phyloP scores from a whole-genome alignment of 495 filamentous ascomycete species.

The Neurospora sp. region DNA sequence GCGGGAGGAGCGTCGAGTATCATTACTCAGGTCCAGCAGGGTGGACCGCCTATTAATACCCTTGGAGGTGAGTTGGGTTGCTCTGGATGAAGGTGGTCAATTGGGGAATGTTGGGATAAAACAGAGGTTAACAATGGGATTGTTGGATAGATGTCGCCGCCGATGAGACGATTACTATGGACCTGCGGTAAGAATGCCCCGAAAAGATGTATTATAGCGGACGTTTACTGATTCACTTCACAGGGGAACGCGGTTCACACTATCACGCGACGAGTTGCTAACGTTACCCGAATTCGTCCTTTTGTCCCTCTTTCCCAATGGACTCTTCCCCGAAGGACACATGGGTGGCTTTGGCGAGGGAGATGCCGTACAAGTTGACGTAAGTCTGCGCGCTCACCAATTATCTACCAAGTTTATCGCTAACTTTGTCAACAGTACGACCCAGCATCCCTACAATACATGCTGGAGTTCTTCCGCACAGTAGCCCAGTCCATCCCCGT shows the following conservation, averaged over 20 bases:
- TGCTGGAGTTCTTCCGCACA: constrained; percentile 97
- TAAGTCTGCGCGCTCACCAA: constrained; percentile 40
- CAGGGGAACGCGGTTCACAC: constrained; percentile 84
- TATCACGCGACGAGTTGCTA: constrained; percentile 89
- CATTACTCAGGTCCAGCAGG: constrained; percentile 95
- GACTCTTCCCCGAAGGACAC: constrained; percentile 92
- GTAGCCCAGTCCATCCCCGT: constrained; percentile 89
- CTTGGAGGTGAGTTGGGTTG: constrained; percentile 59
- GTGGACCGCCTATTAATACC: constrained; percentile 77
- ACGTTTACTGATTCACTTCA: constrained; percentile 17
- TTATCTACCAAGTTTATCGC: constrained; percentile 47
- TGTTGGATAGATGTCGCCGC: constrained; percentile 58
- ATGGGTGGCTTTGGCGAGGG: constrained; percentile 84
- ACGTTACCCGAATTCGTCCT: constrained; percentile 96
- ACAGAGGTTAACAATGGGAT: not conserved
- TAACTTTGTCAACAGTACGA: constrained; percentile 65
- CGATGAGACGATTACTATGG: constrained; percentile 92
- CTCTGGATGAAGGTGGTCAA: not conserved
- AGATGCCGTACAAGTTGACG: constrained; percentile 94
- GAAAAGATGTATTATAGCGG: not conserved
- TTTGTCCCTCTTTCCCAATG: constrained; percentile 97
- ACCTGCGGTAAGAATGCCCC: constrained; percentile 60
- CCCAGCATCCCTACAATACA: constrained; percentile 90
- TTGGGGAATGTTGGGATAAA: constrained; percentile 3
- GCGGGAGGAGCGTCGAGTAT: constrained; percentile 96